Conservation (phyloP, 164 flowering plant species). For the Paratinospora sagittata region DNA sequence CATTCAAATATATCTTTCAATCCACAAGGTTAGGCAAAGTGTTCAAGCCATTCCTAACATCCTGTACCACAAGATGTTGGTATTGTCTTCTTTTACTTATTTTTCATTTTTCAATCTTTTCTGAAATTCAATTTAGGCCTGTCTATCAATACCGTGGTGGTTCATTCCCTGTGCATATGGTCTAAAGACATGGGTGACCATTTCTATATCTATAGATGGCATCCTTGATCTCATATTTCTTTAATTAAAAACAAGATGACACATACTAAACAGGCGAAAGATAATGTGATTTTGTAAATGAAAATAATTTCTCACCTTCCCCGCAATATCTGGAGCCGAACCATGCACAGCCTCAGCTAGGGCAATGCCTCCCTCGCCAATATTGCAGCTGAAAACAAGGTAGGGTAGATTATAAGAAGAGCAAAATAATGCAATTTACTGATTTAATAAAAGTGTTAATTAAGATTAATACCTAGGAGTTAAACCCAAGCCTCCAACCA, state of each 20-base stretch:
- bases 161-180: neutral
- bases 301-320: constrained; percentile 48
- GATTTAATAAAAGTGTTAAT: neutral
- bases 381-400: constrained; percentile 59
- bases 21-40: neutral
- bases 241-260: neutral
- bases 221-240: neutral
- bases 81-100: no score
- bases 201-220: neutral
- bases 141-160: no score
- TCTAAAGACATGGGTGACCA: neutral
- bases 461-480: constrained; percentile 71
- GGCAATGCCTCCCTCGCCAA: constrained; percentile 96
- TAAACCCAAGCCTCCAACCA: constrained; percentile 91
- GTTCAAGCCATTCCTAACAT: neutral
- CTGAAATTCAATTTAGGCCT: no score
- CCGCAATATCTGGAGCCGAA: constrained; percentile 99
- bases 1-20: no score
- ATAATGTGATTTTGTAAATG: no score
- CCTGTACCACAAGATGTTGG: no score
- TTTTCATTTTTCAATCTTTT: no score
- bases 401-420: neutral
- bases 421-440: neutral
- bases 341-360: constrained; percentile 99
- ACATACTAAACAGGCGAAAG: neutral